Evolutionary conservation across 148 eudicot species (phyloP).

Genomic region (Nepenthes gracilis): DNA sequence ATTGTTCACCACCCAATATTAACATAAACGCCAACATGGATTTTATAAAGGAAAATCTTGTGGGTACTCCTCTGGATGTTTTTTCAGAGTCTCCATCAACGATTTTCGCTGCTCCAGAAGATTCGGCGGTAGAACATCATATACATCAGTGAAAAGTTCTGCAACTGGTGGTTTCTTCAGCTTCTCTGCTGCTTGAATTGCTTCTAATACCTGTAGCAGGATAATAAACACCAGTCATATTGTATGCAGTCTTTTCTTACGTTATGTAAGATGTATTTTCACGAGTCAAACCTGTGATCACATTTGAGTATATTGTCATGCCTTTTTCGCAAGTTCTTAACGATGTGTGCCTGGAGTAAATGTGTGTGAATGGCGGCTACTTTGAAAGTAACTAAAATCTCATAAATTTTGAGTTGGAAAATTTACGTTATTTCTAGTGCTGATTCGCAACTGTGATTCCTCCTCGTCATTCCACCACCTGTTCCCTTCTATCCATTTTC

Average conservation of each 20-base stretch:
- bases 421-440: slow-evolving; percentile 50
- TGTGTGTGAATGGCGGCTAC: not conserved
- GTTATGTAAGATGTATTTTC: too few relatives aligned
- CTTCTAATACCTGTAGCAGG: slow-evolving; percentile 34
- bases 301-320: not conserved
- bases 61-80: slow-evolving; percentile 26
- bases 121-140: slow-evolving; percentile 37
- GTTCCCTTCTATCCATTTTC: slow-evolving; percentile 59
- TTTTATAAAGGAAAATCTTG: slow-evolving; percentile 22
- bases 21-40: too few relatives aligned
- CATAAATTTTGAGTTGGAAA: not conserved
- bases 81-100: slow-evolving; percentile 25
- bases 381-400: not conserved
- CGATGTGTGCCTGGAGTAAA: not conserved
- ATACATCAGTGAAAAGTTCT: slow-evolving; percentile 64
- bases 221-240: not conserved
- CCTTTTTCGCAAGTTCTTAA: not conserved
- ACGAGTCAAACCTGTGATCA: too few relatives aligned
- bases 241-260: too few relatives aligned
- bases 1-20: too few relatives aligned
- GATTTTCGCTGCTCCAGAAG: slow-evolving; percentile 29
- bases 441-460: slow-evolving; percentile 37
- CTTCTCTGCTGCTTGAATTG: slow-evolving; percentile 62
- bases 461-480: slow-evolving; percentile 72
- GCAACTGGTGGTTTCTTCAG: slow-evolving; percentile 45